Conservation (phyloP, 192 early-diverging fungal genomes). For the Dispira parvispora region DNA sequence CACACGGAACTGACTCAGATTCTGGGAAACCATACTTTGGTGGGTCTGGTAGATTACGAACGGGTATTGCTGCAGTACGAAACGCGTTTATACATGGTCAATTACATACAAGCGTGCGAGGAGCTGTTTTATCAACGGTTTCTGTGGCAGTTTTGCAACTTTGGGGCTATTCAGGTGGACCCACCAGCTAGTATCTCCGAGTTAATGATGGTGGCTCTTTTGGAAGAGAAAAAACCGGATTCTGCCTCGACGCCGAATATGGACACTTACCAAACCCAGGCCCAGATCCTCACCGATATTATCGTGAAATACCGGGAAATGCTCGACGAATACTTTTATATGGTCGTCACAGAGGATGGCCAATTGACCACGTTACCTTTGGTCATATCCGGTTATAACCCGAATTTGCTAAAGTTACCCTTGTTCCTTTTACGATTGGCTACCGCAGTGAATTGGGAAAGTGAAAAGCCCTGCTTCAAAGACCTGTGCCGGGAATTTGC, state of each 20-base stretch:
- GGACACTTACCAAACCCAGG: neutral
- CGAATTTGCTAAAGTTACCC: conserved; percentile 73
- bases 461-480: conserved; percentile 74
- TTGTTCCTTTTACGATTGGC: conserved; percentile 65
- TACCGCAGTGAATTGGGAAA: conserved; percentile 67
- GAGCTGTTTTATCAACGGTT: conserved; percentile 82
- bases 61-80: conserved; percentile 76
- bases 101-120: conserved; percentile 60
- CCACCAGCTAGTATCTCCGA: conserved; percentile 47
- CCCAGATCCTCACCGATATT: conserved; percentile 8
- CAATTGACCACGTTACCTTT: conserved; percentile 55
- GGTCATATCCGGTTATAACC: conserved; percentile 62
- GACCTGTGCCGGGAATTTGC: conserved; percentile 48
- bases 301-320: conserved; percentile 46
- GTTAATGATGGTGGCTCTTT: conserved; percentile 48
- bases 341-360: conserved; percentile 47
- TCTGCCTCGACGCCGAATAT: neutral
- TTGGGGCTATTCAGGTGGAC: conserved; percentile 53
- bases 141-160: conserved; percentile 73
- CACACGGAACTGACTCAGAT: conserved; percentile 52
- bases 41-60: conserved; percentile 69
- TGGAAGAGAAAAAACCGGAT: conserved; percentile 20
- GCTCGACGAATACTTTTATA: conserved; percentile 80
- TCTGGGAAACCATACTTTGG: conserved; percentile 68
- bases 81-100: conserved; percentile 66